Evolutionary conservation across 768 basidiomycete species (phyloP).

Genomic region (Mycena vitilis): DNA sequence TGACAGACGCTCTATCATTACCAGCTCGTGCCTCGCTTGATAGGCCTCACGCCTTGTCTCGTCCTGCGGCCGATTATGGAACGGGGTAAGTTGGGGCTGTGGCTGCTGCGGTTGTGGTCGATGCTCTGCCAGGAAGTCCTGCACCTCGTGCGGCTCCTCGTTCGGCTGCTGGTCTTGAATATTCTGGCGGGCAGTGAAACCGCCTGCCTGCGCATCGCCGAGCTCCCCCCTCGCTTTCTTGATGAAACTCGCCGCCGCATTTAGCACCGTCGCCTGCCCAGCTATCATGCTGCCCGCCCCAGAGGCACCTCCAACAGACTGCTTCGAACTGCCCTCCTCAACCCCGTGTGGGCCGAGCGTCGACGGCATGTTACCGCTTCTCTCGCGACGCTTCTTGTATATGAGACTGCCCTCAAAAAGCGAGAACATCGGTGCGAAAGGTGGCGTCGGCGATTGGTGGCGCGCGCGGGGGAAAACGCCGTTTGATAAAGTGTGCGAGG

Average conservation of each 20-base stretch:
- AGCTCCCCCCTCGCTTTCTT: constrained; percentile 69
- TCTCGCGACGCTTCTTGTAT: constrained; percentile 92
- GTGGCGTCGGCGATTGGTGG: constrained; percentile 61
- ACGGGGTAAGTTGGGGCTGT: constrained; percentile 15
- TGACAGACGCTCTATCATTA: too few relatives aligned
- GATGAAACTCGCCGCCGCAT: constrained; percentile 75
- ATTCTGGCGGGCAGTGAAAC: constrained; percentile 11
- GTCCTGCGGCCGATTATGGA: constrained; percentile 40
- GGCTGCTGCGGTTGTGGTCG: constrained; percentile 4
- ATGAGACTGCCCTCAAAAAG: constrained; percentile 86
- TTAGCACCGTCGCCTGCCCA: constrained; percentile 43
- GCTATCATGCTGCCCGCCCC: constrained; percentile 34
- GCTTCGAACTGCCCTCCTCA: constrained; percentile 42
- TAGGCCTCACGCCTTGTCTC: constrained; percentile 46
- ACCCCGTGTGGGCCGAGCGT: constrained; percentile 38
- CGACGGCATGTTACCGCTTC: constrained; percentile 47
- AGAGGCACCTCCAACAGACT: constrained; percentile 21
- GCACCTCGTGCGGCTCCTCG: constrained; percentile 19
- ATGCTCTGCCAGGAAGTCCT: constrained; percentile 38
- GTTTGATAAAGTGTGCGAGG: too few relatives aligned
- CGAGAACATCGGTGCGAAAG: constrained; percentile 72
- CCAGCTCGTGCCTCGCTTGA: too few relatives aligned
- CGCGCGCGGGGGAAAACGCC: too few relatives aligned
- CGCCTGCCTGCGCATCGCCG: constrained; percentile 32
- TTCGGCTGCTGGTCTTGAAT: neutral